phyloP scores from a whole-genome alignment of 768 basidiomycete species.

The Podaxis carcinomalis region DNA sequence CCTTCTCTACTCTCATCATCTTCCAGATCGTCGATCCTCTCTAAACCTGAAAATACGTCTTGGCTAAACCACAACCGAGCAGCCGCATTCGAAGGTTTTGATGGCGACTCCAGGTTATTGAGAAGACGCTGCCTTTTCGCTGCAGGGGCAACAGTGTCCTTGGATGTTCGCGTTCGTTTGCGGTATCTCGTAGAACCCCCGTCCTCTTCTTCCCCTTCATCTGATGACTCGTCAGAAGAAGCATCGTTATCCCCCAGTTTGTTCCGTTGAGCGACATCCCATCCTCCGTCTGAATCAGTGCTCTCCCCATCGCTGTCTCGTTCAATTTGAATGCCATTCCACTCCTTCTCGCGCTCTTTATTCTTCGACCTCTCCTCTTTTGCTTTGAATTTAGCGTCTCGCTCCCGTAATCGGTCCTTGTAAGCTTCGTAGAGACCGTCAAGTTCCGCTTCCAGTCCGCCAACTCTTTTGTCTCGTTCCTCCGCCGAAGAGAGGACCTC shows the following conservation, averaged over 20 bases:
- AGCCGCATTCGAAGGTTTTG: slow-evolving; percentile 37
- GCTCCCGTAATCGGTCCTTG: slow-evolving; percentile 70
- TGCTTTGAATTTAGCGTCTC: slow-evolving; percentile 84
- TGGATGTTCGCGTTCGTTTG: slow-evolving; percentile 43
- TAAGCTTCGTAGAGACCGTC: slow-evolving; percentile 89
- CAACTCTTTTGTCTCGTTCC: slow-evolving; percentile 59
- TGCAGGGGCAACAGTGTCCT: neutral
- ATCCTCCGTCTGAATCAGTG: slow-evolving; percentile 56
- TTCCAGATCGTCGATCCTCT: slow-evolving; percentile 28
- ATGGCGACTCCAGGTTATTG: slow-evolving; percentile 39
- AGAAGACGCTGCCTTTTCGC: slow-evolving; percentile 51
- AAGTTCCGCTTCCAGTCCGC: slow-evolving; percentile 75
- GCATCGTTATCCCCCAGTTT: slow-evolving; percentile 45
- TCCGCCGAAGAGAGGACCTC: slow-evolving; percentile 58
- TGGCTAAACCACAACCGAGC: slow-evolving; percentile 96
- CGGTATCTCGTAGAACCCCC: slow-evolving; percentile 25
- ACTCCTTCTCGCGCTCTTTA: slow-evolving; percentile 52
- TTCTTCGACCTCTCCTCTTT: slow-evolving; percentile 72
- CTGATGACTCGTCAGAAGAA: slow-evolving; percentile 51
- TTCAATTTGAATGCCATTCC: slow-evolving; percentile 20
- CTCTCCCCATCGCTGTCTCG: slow-evolving; percentile 40
- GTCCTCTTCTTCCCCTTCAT: slow-evolving; percentile 37
- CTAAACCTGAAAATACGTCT: slow-evolving; percentile 74
- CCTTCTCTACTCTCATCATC: slow-evolving; percentile 25
- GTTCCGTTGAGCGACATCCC: slow-evolving; percentile 57